Evolutionary conservation across 2,329 filamentous ascomycete species (phyloP), one percentile per base, ranked within the genome.

Genomic region (Hypoxylon sp.): DNA sequence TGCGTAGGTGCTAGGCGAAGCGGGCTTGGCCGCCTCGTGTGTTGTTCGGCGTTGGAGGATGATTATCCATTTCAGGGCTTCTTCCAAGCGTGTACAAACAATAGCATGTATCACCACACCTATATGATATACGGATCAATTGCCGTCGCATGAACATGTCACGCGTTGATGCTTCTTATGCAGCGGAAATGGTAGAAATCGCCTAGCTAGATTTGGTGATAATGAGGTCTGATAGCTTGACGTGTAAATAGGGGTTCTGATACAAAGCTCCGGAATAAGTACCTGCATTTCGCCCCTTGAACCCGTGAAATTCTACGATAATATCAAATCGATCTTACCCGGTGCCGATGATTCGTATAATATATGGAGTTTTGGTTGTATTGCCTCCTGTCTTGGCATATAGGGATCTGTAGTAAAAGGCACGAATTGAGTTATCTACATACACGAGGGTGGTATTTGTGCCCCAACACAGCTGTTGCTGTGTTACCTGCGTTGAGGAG

Each of bases 1-100:
- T 63, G 86, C 90, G 68, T 94, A 75, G 77, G 57, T 14, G 21
- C 17, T 32, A 7, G 53, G 21, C 30, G 30, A 52, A 52, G n/a
- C 23, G 14, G 48, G 63, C 45, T 21, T 9, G 14, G 14, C 38
- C 34, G 38, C 28, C 61, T 41, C 41, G 41, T 67, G 50, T 56
- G 43, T 45, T 32, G 51, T 19, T 23, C 23, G 64, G 56, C 62
- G 45, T 62, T 62, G 56, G 53, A 53, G 56, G 66, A 55, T 53
- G 57, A 36, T 57, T 60, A 28, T 48, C 52, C 19, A 52, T 52
- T 41, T 63, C 51, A 34, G 52, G 52, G 23, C 25, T 51, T 43
- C 41, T 34, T 23, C 60, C 58, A 43, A 30, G 49, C 53, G 48
- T 66, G 63, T 61, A 65, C 55, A 65, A 58, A 53, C 64, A 61